These are phyloP conservation scores for Saturnispora hagleri DNA, from an alignment of 805 yeast genomes.

Conservation along the genomic window DNA sequence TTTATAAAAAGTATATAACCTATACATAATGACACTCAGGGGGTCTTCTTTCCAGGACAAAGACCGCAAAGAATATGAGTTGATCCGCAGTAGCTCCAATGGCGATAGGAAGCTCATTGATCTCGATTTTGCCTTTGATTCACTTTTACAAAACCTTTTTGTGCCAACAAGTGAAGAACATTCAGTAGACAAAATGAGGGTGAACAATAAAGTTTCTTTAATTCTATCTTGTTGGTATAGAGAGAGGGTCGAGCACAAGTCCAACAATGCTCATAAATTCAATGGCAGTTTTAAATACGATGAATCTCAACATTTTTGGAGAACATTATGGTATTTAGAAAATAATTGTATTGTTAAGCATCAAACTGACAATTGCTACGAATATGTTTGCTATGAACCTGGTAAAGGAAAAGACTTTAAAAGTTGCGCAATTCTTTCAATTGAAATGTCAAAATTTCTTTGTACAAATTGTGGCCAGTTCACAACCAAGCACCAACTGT, in stretches of 20 bases:
- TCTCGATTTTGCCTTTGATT: neutral
- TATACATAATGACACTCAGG: neutral
- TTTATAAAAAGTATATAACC: too few species aligned
- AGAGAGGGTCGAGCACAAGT: neutral
- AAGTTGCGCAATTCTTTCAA: neutral
- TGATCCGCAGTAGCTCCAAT: too few species aligned
- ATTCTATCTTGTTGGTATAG: neutral
- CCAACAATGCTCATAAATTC: neutral
- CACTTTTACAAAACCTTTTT: neutral
- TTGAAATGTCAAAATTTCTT: neutral
- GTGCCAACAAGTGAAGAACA: too few species aligned
- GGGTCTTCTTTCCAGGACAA: too few species aligned
- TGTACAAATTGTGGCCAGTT: slow-evolving; percentile 1
- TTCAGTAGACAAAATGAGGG: neutral
- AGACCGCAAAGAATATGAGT: neutral
- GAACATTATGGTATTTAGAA: slow-evolving; percentile 1
- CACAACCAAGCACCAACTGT: neutral
- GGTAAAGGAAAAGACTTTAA: neutral
- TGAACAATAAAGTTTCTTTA: neutral
- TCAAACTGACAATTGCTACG: neutral
- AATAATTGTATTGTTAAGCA: neutral
- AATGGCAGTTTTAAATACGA: neutral
- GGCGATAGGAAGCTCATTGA: neutral
- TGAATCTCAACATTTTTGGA: neutral
- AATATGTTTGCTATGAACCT: neutral